phyloP scores from a whole-genome alignment of 164 flowering plant species.

The Tetrastigma voinierianum region DNA sequence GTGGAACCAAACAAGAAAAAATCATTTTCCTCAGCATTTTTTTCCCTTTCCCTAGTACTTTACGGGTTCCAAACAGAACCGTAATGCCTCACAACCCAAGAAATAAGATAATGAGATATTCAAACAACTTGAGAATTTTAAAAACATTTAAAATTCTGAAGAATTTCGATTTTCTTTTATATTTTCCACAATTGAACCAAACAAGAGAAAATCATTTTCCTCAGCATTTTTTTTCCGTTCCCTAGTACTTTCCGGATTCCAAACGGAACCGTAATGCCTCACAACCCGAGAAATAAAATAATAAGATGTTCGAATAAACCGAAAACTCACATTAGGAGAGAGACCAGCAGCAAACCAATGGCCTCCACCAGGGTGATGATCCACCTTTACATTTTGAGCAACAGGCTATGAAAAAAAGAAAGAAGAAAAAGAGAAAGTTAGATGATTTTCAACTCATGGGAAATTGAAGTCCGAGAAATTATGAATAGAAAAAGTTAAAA shows the following conservation, averaged over 20 bases:
- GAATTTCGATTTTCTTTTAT: too few species aligned
- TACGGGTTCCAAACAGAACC: too few species aligned
- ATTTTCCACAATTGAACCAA: too few species aligned
- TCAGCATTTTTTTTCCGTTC: too few species aligned
- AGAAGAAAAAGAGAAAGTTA: background rate
- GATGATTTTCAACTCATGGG: background rate
- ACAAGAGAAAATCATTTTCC: conserved; percentile 2
- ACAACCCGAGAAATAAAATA: background rate
- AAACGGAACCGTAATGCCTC: too few species aligned
- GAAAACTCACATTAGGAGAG: conserved; percentile 83
- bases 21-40: too few species aligned
- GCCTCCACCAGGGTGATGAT: conserved; percentile 95
- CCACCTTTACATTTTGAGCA: conserved; percentile 72
- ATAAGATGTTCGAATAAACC: conserved; percentile 4
- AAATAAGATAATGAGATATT: too few species aligned
- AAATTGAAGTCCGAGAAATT: background rate
- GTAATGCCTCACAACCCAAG: too few species aligned
- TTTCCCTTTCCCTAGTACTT: too few species aligned
- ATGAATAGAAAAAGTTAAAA: background rate
- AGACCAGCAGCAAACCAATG: conserved; percentile 99
- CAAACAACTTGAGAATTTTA: too few species aligned
- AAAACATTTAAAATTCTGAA: background rate
- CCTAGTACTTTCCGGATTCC: too few species aligned
- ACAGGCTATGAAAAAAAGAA: conserved; percentile 54
- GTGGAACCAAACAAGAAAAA: too few species aligned